phyloP scores from a whole-genome alignment of 148 eudicot species.

The Rhododendron griersonianum region DNA sequence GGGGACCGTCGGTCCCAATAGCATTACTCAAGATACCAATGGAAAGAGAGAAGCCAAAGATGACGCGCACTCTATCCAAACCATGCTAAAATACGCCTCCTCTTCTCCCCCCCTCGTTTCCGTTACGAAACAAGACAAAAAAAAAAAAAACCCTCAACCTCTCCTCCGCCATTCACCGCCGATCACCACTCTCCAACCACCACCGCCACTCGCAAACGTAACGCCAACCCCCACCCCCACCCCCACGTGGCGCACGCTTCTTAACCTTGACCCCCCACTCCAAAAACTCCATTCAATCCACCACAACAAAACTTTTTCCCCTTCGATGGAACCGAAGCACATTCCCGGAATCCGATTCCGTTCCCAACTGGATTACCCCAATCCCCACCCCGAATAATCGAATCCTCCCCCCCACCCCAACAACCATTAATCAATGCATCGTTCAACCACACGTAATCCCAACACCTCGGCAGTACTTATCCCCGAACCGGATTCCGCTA shows the following conservation, averaged over 20 bases:
- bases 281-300: neutral
- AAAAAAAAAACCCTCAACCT: neutral
- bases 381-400: neutral
- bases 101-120: neutral
- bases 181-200: neutral
- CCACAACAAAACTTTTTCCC: neutral
- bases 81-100: neutral
- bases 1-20: too few species aligned
- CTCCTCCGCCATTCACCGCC: neutral
- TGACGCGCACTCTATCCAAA: neutral
- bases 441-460: neutral
- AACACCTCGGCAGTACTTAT: neutral
- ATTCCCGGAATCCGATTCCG: constrained; percentile 10
- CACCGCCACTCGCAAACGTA: neutral
- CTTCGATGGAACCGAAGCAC: neutral
- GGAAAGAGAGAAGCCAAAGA: neutral
- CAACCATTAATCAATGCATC: neutral
- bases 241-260: neutral
- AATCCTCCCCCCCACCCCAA: neutral
- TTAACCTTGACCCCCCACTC: neutral
- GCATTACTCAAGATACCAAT: too few species aligned
- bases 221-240: neutral
- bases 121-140: neutral
- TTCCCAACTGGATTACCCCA: neutral
- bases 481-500: constrained; percentile 8